These are phyloP conservation scores for Pestalotiopsis sp. DNA, from an alignment of 2,329 filamentous ascomycete genomes.

Conservation along the genomic window DNA sequence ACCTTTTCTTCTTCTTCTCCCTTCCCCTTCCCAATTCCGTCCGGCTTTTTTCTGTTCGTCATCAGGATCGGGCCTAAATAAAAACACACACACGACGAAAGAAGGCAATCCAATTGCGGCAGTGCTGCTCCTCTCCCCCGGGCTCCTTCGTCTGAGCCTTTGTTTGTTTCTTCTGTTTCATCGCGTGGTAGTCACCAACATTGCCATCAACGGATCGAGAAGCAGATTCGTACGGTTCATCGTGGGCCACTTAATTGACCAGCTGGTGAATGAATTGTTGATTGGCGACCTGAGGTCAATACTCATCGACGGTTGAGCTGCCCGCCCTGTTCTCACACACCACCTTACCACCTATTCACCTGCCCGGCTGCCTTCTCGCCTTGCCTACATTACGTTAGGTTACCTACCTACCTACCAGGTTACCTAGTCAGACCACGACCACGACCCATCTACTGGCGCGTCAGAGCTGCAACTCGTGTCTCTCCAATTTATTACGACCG, in stretches of 20 bases:
- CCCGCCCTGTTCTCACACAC: too few species aligned
- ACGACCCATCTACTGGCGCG: neutral
- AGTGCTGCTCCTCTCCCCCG: neutral
- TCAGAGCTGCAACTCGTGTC: neutral
- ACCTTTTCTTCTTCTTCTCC: neutral
- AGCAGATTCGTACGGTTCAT: too few species aligned
- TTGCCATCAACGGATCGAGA: too few species aligned
- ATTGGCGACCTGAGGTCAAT: too few species aligned
- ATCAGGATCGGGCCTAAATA: neutral
- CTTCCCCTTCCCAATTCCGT: neutral
- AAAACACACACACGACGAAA: conserved; percentile 3
- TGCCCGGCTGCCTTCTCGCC: neutral
- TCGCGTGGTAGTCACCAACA: neutral
- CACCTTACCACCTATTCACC: neutral
- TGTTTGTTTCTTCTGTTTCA: neutral
- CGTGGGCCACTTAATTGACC: too few species aligned
- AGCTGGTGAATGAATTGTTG: too few species aligned
- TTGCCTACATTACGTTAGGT: neutral
- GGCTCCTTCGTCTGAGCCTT: neutral
- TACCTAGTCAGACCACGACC: neutral
- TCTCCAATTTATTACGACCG: neutral
- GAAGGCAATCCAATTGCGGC: conserved; percentile 1
- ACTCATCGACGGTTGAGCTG: too few species aligned
- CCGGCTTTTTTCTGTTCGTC: neutral
- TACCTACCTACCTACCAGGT: neutral